phyloP scores from a whole-genome alignment of 192 early-diverging fungal species.

The Funneliformis geosporum region DNA sequence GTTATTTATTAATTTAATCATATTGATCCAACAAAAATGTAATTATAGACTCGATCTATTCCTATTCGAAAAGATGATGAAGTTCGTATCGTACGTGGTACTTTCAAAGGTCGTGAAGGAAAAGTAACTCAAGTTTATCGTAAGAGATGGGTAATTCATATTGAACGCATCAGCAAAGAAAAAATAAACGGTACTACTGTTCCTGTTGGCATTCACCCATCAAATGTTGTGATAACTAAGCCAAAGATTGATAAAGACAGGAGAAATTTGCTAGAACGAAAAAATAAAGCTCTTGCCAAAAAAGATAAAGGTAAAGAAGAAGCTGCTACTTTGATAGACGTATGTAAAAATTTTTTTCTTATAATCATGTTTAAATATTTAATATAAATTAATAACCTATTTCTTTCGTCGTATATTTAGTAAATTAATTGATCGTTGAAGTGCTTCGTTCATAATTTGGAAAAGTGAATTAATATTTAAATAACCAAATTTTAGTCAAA shows the following conservation, averaged over 20 bases:
- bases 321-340: background rate
- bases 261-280: slow-evolving; percentile 85
- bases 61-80: slow-evolving; percentile 98
- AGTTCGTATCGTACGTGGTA: slow-evolving; percentile 93
- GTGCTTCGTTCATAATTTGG: too few species aligned
- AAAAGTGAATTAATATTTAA: too few species aligned
- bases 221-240: slow-evolving; percentile 97
- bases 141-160: slow-evolving; percentile 99
- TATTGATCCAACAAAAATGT: background rate
- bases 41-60: slow-evolving; percentile 79
- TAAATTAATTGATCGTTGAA: too few species aligned
- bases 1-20: background rate
- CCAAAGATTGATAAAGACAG: slow-evolving; percentile 98
- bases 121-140: slow-evolving; percentile 97
- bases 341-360: background rate
- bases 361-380: background rate
- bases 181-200: slow-evolving; percentile 96
- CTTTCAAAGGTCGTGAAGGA: slow-evolving; percentile 96
- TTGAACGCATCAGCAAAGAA: slow-evolving; percentile 95
- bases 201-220: slow-evolving; percentile 94
- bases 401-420: too few species aligned
- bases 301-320: slow-evolving; percentile 25
- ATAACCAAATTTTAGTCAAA: too few species aligned
- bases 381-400: too few species aligned
- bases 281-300: slow-evolving; percentile 53